Percentiles rank a stretch among this genome's conserved stretches.
Conservation (phyloP, 768 basidiomycete species). For the Russula virescens region DNA sequence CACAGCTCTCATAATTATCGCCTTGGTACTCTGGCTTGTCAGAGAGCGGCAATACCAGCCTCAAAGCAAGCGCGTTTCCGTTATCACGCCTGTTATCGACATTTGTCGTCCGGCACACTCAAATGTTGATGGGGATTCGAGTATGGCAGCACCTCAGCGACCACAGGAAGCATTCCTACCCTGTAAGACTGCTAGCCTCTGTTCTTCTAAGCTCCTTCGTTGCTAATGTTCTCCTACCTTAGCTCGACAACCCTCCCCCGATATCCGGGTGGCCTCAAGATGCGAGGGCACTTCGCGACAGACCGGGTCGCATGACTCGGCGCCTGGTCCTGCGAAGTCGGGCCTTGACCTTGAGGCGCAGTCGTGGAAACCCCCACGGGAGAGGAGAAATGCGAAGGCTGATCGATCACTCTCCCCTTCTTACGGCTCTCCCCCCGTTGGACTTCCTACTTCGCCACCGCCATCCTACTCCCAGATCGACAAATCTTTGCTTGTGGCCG, state of each 20-base stretch:
- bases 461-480: conserved; percentile 18
- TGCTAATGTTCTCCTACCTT: neutral
- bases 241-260: neutral
- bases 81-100: neutral
- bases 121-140: neutral
- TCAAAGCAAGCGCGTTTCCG: neutral
- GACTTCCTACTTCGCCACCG: conserved; percentile 1
- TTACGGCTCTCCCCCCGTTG: neutral
- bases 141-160: neutral
- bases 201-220: neutral
- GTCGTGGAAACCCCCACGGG: neutral
- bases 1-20: neutral
- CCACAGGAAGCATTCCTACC: neutral
- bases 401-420: neutral
- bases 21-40: neutral
- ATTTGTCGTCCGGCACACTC: neutral
- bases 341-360: conserved; percentile 20
- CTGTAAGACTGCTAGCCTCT: neutral
- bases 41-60: neutral
- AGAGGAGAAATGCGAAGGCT: neutral
- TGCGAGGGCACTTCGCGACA: neutral
- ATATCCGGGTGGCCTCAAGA: neutral
- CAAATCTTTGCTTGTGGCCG: conserved; percentile 1
- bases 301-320: neutral
- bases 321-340: neutral